Evolutionary conservation across 345 rosid species (phyloP).

Genomic region (Citrus mangshanensis): DNA sequence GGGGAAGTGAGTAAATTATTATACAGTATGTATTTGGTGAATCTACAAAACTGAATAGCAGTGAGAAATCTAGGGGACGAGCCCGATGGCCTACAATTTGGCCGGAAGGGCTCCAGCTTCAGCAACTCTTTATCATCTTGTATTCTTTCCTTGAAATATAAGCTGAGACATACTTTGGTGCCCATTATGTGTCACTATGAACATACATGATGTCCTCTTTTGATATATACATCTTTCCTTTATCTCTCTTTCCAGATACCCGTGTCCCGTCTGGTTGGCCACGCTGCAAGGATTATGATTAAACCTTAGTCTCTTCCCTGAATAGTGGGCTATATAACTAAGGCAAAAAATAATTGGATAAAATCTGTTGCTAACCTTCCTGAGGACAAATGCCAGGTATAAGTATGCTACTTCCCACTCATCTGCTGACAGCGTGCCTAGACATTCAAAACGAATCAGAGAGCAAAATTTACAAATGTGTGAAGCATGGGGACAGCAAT

Average conservation of each 20-base stretch:
- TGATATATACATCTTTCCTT: slow-evolving; percentile 73
- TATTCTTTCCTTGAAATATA: neutral
- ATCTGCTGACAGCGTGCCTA: slow-evolving; percentile 85
- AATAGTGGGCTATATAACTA: neutral
- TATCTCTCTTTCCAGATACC: slow-evolving; percentile 41
- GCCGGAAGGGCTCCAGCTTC: neutral
- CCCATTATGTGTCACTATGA: slow-evolving; percentile 22
- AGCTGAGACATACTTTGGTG: neutral
- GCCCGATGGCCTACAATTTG: neutral
- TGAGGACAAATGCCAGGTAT: slow-evolving; percentile 78
- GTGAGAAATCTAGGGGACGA: neutral
- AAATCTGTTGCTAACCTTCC: slow-evolving; percentile 50
- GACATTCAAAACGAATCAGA: slow-evolving; percentile 4
- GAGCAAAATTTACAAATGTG: neutral
- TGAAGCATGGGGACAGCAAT: neutral
- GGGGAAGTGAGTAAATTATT: too few relatives aligned
- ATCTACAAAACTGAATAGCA: neutral
- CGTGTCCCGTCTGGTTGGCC: slow-evolving; percentile 65
- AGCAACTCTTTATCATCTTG: neutral
- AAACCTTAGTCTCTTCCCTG: too few relatives aligned
- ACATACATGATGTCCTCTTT: slow-evolving; percentile 71
- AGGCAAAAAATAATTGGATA: neutral
- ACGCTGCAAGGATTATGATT: slow-evolving; percentile 37
- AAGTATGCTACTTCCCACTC: slow-evolving; percentile 97
- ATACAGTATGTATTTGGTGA: neutral